These are phyloP conservation scores for Strigomonas oncopelti DNA, from an alignment of 208 protist genomes.

Conservation along the genomic window DNA sequence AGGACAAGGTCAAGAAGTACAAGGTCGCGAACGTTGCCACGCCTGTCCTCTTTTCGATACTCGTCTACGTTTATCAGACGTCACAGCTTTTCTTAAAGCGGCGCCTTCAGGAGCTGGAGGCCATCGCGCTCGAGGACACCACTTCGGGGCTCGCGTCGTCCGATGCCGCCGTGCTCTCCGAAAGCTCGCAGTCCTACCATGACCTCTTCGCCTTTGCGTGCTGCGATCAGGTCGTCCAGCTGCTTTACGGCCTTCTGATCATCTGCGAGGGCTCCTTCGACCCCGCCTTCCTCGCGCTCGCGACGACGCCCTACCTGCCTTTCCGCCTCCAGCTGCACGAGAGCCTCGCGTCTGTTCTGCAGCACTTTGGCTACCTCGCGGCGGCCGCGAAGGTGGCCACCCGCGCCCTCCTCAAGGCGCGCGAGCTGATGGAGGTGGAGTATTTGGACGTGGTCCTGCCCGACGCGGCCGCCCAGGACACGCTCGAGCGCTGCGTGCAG, in stretches of 20 bases:
- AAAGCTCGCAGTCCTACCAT: not conserved
- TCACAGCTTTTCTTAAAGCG: constrained; percentile 33
- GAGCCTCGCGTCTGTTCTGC: constrained; percentile 46
- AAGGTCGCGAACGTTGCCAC: constrained; percentile 43
- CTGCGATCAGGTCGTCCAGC: not conserved
- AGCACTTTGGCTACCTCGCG: constrained; percentile 28
- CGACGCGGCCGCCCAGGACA: constrained; percentile 27
- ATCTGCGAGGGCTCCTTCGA: constrained; percentile 26
- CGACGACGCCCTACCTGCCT: constrained; percentile 64
- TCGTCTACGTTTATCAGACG: constrained; percentile 69
- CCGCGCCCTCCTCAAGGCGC: constrained; percentile 38
- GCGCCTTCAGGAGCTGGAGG: constrained; percentile 5
- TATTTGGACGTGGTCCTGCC: constrained; percentile 68
- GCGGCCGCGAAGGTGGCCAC: constrained; percentile 45
- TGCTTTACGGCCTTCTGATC: constrained; percentile 13
- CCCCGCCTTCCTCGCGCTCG: constrained; percentile 39
- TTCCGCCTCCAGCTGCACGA: constrained; percentile 75
- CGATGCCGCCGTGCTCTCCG: too few relatives aligned
- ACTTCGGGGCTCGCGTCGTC: too few relatives aligned
- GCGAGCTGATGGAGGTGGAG: constrained; percentile 70
- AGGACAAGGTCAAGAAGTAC: constrained; percentile 20
- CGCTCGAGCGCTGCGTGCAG: constrained; percentile 41
- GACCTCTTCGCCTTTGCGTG: not conserved
- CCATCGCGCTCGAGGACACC: not conserved
- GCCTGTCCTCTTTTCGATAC: constrained; percentile 45